These are phyloP conservation scores for Apiotrichum domesticum DNA, from an alignment of 1,284 basidiomycete species.

Conservation along the genomic window DNA sequence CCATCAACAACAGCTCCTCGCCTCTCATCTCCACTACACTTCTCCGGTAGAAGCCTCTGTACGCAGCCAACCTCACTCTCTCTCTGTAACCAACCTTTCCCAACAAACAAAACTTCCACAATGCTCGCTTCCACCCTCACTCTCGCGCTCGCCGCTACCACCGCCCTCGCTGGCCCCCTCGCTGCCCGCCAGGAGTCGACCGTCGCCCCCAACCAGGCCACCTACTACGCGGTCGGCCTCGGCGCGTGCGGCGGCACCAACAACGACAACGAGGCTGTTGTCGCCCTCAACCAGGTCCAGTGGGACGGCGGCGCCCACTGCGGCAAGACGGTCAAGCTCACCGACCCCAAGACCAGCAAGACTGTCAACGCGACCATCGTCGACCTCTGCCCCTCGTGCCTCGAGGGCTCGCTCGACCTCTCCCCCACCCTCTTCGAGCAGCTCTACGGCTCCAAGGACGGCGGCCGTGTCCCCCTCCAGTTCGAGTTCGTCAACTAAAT, in stretches of 20 bases:
- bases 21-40: no score
- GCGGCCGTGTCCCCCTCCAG: constrained; percentile 40
- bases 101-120: background rate
- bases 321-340: constrained; percentile 60
- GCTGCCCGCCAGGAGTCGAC: constrained; percentile 3
- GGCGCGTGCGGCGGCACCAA: constrained; percentile 37
- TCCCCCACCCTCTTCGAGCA: constrained; percentile 46
- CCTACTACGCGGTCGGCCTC: constrained; percentile 41
- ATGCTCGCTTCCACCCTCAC: constrained; percentile 24
- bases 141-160: constrained; percentile 21
- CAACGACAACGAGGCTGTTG: constrained; percentile 30
- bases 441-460: constrained; percentile 31
- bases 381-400: constrained; percentile 46
- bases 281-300: constrained; percentile 35
- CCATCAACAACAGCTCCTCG: no score
- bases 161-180: constrained; percentile 23
- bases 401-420: constrained; percentile 49
- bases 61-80: no score
- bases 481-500: background rate
- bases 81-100: no score
- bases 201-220: constrained; percentile 13
- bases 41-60: no score
- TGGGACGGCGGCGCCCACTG: constrained; percentile 17
- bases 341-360: constrained; percentile 56
- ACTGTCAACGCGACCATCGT: constrained; percentile 59